Conservation (phyloP, 164 flowering plant genomes). For the Stephania japonica region DNA sequence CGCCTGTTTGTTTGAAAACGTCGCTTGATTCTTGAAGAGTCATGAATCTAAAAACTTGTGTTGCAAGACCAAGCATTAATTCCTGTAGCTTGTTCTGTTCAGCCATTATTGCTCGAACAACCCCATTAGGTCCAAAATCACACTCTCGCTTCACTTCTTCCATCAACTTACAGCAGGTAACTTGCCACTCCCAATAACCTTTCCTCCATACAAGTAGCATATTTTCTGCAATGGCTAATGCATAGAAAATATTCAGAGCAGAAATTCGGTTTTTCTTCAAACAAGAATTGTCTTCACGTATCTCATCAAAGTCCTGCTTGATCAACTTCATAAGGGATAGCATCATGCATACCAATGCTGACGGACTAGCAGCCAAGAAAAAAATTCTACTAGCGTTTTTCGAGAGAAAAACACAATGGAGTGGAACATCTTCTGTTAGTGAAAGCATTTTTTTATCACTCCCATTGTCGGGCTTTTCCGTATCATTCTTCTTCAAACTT, state of each 20-base stretch:
- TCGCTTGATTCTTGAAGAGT: slow-evolving; percentile 35
- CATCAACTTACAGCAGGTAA: slow-evolving; percentile 44
- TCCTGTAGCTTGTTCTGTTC: slow-evolving; percentile 69
- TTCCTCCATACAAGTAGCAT: slow-evolving; percentile 67
- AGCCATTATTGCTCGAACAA: slow-evolving; percentile 53
- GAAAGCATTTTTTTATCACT: slow-evolving; percentile 52
- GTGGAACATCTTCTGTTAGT: slow-evolving; percentile 73
- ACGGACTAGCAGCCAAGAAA: slow-evolving; percentile 79
- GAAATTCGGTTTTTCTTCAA: slow-evolving; percentile 50
- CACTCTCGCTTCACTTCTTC: slow-evolving; percentile 63
- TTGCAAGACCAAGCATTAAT: slow-evolving; percentile 78
- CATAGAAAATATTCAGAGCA: slow-evolving; percentile 75
- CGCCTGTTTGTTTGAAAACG: slow-evolving; percentile 38
- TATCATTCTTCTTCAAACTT: no score
- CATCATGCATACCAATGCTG: slow-evolving; percentile 77
- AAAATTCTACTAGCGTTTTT: slow-evolving; percentile 67
- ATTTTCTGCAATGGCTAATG: slow-evolving; percentile 86
- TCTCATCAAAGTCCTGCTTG: slow-evolving; percentile 53
- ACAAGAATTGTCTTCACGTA: slow-evolving; percentile 53
- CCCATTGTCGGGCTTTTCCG: no score
- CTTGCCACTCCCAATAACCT: slow-evolving; percentile 80
- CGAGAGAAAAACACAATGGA: slow-evolving; percentile 74
- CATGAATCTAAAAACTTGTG: slow-evolving; percentile 60
- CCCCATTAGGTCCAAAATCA: slow-evolving; percentile 48
- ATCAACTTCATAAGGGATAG: slow-evolving; percentile 68